Percentiles rank a stretch among this genome's conserved stretches.
Evolutionary conservation across 257 asterid species (phyloP).

Genomic region (Scutellaria baicalensis): DNA sequence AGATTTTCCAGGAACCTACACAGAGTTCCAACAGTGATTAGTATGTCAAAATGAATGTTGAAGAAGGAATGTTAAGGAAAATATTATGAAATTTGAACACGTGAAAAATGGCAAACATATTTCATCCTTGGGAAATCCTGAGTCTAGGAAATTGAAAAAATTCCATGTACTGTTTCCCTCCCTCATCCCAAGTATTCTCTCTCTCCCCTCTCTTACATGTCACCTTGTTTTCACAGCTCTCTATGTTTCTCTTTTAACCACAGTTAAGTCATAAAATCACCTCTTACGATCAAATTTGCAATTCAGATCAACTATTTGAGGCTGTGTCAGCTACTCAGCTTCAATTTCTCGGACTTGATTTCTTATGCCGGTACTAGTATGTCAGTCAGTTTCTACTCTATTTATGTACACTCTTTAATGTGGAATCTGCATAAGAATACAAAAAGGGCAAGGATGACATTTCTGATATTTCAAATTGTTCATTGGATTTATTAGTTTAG

Average conservation of each 20-base stretch:
- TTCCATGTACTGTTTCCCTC: not conserved
- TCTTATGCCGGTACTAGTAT: not conserved
- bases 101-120: not conserved
- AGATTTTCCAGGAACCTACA: conserved; percentile 93
- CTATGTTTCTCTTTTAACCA: not conserved
- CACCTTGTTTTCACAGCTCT: not conserved
- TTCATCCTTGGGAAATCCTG: not conserved
- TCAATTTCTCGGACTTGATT: not conserved
- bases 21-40: conserved; percentile 8
- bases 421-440: not conserved
- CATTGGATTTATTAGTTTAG: not conserved
- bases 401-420: not conserved
- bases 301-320: not conserved
- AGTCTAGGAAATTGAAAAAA: not conserved
- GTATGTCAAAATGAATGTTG: not conserved
- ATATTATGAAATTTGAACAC: not conserved
- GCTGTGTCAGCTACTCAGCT: not conserved
- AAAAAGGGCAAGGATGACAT: not conserved
- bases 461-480: not conserved
- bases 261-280: not conserved
- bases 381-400: not conserved
- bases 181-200: not conserved
- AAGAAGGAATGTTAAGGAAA: not conserved
- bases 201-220: not conserved
- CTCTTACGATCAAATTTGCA: not conserved